These are phyloP conservation scores for Sporobolomyces phaffii DNA, from an alignment of 768 basidiomycete species.

Conservation along the genomic window DNA sequence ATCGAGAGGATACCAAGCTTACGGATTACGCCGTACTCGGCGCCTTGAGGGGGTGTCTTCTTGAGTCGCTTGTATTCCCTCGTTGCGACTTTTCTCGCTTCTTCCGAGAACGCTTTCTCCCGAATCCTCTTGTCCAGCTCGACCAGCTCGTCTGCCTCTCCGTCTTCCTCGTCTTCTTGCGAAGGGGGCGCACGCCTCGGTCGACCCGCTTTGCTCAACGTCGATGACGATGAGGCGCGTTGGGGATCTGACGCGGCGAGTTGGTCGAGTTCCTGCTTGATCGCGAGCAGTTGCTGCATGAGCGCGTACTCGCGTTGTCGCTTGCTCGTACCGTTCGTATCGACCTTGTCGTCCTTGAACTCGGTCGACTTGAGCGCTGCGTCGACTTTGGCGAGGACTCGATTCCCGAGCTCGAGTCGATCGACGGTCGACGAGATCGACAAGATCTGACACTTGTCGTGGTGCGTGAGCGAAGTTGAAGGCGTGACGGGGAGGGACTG, in stretches of 20 bases:
- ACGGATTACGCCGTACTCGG: constrained; percentile 83
- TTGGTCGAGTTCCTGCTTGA: constrained; percentile 35
- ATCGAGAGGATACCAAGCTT: too few relatives aligned
- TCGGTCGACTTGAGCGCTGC: constrained; percentile 15
- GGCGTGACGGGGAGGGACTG: constrained; percentile 23
- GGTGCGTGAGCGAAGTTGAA: constrained; percentile 40
- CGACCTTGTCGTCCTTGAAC: constrained; percentile 14
- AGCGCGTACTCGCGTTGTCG: constrained; percentile 21
- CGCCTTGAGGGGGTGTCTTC: constrained; percentile 81
- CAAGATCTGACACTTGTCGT: constrained; percentile 42
- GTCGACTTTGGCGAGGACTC: constrained; percentile 30
- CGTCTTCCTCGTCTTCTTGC: constrained; percentile 61
- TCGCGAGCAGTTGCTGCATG: constrained; percentile 36
- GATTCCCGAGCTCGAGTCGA: constrained; percentile 35
- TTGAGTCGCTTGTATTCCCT: constrained; percentile 77
- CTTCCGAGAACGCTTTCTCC: constrained; percentile 63
- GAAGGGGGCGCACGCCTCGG: not conserved
- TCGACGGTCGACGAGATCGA: constrained; percentile 37
- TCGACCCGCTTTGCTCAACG: not conserved
- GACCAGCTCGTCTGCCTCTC: constrained; percentile 71
- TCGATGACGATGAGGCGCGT: not conserved
- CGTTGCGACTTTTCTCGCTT: constrained; percentile 73
- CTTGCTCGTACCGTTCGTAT: constrained; percentile 6
- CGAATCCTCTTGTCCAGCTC: constrained; percentile 63
- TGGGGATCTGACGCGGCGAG: not conserved